Percentiles rank a stretch among this genome's conserved stretches.
These are phyloP conservation scores for Salvia miltiorrhiza DNA, from an alignment of 257 asterid genomes.

Conservation along the genomic window DNA sequence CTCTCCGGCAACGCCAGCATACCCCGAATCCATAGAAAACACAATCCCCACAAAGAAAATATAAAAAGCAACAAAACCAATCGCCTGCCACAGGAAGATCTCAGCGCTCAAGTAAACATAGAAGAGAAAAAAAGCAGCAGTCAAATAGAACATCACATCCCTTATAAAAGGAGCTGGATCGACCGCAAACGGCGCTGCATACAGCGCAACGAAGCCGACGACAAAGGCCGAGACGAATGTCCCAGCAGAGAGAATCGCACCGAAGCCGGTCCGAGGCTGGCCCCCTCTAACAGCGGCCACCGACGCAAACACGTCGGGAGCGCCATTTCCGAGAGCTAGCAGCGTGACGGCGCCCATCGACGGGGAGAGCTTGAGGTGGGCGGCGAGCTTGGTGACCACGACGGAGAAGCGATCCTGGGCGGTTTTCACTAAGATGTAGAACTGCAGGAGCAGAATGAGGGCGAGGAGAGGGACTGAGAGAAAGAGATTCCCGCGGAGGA, in stretches of 20 bases:
- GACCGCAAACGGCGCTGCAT: constrained; percentile 83
- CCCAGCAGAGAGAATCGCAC: constrained; percentile 97
- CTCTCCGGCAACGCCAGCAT: constrained; percentile 28
- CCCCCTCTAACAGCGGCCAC: constrained; percentile 92
- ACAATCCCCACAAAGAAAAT: constrained; percentile 88
- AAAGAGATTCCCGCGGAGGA: constrained; percentile 40
- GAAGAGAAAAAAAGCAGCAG: constrained; percentile 71
- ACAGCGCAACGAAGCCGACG: constrained; percentile 85
- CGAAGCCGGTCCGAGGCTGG: constrained; percentile 84
- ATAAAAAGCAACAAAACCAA: constrained; percentile 90
- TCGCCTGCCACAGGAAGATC: constrained; percentile 95
- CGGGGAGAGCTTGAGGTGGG: constrained; percentile 68
- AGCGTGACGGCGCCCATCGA: constrained; percentile 99
- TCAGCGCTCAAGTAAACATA: constrained; percentile 95
- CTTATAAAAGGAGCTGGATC: constrained; percentile 83
- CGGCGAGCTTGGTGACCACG: constrained; percentile 72
- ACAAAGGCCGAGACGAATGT: constrained; percentile 92
- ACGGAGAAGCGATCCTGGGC: constrained; percentile 92
- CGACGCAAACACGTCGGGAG: constrained; percentile 96
- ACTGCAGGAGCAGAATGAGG: constrained; percentile 55
- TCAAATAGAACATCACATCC: constrained; percentile 86
- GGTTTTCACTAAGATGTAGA: constrained; percentile 81
- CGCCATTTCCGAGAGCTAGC: constrained; percentile 89
- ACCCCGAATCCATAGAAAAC: constrained; percentile 86
- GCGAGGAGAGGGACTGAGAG: constrained; percentile 66